Conservation (phyloP, 148 eudicot species). For the Linanthus parryae region DNA sequence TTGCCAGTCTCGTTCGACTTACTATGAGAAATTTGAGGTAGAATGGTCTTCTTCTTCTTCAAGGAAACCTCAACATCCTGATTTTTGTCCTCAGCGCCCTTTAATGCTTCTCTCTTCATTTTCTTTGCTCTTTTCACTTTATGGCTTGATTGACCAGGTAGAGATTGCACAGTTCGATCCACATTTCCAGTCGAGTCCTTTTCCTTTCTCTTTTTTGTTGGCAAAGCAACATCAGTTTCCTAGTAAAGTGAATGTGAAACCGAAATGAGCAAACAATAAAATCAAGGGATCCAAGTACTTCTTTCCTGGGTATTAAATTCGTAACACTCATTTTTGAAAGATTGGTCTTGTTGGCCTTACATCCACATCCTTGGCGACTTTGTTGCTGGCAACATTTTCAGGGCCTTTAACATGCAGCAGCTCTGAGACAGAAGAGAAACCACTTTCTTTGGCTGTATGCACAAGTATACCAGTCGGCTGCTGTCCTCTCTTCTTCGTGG, state of each 20-base stretch:
- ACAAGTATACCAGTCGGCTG: slow-evolving; percentile 17
- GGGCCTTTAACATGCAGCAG: slow-evolving; percentile 3
- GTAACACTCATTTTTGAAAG: slow-evolving; percentile 5
- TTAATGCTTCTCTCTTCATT: too few relatives aligned
- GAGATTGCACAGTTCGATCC: too few relatives aligned
- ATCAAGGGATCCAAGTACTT: background rate
- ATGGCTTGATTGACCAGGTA: too few relatives aligned
- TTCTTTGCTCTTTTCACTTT: too few relatives aligned
- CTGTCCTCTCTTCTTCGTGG: slow-evolving; percentile 57
- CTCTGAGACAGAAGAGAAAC: slow-evolving; percentile 14
- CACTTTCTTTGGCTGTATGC: slow-evolving; percentile 12
- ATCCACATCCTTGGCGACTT: background rate
- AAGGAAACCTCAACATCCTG: too few relatives aligned
- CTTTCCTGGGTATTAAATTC: background rate
- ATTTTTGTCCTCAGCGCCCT: too few relatives aligned
- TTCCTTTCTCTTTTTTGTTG: slow-evolving; percentile 50
- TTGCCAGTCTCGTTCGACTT: too few relatives aligned
- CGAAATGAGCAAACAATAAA: background rate
- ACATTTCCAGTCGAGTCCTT: too few relatives aligned
- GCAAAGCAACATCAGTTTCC: slow-evolving; percentile 29
- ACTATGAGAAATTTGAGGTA: too few relatives aligned
- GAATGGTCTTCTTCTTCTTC: too few relatives aligned
- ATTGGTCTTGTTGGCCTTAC: background rate
- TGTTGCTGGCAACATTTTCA: background rate
- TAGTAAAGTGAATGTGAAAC: slow-evolving; percentile 11